Evolutionary conservation across 1,139 yeast genomes (phyloP), one percentile per base, ranked within the genome.

Genomic region (Pichia cactophila): DNA sequence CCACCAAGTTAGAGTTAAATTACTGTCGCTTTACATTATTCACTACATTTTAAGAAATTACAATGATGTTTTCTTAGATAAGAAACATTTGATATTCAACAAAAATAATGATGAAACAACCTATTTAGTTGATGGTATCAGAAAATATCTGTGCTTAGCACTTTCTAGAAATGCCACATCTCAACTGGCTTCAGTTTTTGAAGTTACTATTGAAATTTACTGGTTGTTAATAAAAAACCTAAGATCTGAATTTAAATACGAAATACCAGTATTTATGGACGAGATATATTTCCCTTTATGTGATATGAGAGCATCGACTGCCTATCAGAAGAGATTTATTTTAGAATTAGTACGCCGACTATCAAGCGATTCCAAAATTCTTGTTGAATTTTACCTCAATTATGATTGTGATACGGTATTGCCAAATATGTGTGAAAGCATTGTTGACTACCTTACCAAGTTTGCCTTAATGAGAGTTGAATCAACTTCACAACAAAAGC

Each of bases 241-340:
- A 59, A 79, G 98, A 61, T 78, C 86, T 7, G 94, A 86, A 58
- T 89, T 92, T 69, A 90, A 90, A 65, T 77, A 84, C 58, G 98
- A 92, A 64, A 86, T 94, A 45, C 96, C 96, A 1, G 96, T 94
- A 0, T 87, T 94, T 62, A 79, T 92, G 71, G 86, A 84, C 49
- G 97, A 92, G 62, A 88, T 92, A 45, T 94, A 92, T 66, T 86
- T 92, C 68, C 97, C 97, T 5, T 88, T 94, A 43, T 79, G 94
- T 46, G 97, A 92, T 61, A 80, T 92, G 83, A 86, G 83, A 61
- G 81, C 95, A 1, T 86, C 97, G 1, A 88, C 97, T 0, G 71
- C 89, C 10, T 97, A 92, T 63, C 98, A 92, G 67, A 90, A 92
- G 66, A 77, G 95, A 61, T 90, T 88, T 59, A 78, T 92, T 55